Base-by-base conservation (phyloP, 805 yeast species). In the Saturnispora hagleri region DNA sequence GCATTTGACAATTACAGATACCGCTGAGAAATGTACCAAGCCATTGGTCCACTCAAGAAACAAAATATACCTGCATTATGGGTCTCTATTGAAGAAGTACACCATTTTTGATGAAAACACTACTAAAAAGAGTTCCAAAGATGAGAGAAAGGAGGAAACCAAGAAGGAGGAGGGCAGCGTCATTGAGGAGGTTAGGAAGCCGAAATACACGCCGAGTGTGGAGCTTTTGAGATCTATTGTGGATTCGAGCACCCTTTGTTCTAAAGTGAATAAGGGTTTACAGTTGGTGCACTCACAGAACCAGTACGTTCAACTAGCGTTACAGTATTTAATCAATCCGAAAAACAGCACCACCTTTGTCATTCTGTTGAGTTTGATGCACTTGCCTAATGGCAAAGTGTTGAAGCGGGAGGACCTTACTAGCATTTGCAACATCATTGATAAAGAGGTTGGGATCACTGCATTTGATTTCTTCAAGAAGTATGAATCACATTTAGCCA, bases 381-480 rank as follows among this genome's bases (percentile, higher is more conserved):
- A 33, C 7, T 26, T 42, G 8, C 46, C 46, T 6, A 48, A 48
- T 33, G 46, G 46, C 13, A 26, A 42, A 22, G 20, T n/a, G 5
- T 12, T 42, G 18, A 26, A 33, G 12, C 12, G 7, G 13, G 33
- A 34, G 13, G 42, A 42, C 20, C 13, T 48, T 15, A 34, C 46
- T 7, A n/a, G 33, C 13, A 18, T 48, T 10, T 48, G 51, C 12
- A 42, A 48, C 20, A 15, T 42, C 24, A 48, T 48, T 26, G 51
- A 48, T 4, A 42, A 24, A 18, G 31, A 42, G 22, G 41, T 34
- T 9, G 35, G 34, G 22, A 42, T 48, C 12, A 48, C 42, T 42
- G 51, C 46, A 12, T 33, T 28, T 42, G 51, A 48, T 12, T 48
- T 48, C 12, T 41, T 48, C 15, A 34, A n/a, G n/a, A 42, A 48